Conservation (phyloP, 1,139 yeast species). For the Pichia sp. region DNA sequence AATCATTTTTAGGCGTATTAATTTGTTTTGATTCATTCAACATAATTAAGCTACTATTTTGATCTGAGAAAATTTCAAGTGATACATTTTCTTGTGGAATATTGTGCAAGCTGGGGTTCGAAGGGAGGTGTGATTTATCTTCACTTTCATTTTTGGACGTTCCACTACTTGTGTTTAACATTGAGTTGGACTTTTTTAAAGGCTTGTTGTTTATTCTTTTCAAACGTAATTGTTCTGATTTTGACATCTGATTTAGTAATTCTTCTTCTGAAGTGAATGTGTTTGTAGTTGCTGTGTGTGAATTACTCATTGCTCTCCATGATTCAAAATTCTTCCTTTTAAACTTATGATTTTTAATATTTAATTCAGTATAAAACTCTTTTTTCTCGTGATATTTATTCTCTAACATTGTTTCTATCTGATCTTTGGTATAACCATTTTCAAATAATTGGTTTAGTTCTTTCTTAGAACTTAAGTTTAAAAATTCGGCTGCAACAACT, state of each 20-base stretch:
- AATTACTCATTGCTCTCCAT: constrained; percentile 12
- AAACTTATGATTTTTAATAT: constrained; percentile 24
- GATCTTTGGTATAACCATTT: constrained; percentile 20
- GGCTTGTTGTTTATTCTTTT: constrained; percentile 8
- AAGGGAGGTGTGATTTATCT: neutral
- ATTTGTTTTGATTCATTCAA: neutral
- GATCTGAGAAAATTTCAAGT: neutral
- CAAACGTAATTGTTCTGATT: constrained; percentile 3
- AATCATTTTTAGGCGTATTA: neutral
- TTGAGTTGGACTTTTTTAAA: neutral
- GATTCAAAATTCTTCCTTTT: constrained; percentile 24
- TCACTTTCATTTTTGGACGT: neutral
- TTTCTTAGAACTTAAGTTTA: constrained; percentile 21
- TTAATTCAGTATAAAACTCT: constrained; percentile 21
- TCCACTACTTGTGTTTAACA: no score
- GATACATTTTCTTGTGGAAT: constrained; percentile 3
- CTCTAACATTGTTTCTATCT: constrained; percentile 26
- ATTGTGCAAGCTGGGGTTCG: neutral
- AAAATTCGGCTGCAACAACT: constrained; percentile 27
- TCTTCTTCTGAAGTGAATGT: constrained; percentile 13
- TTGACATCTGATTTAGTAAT: constrained; percentile 1
- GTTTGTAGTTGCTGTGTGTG: constrained; percentile 1
- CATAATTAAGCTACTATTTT: constrained; percentile 1
- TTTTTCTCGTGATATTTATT: constrained; percentile 24
- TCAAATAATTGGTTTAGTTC: constrained; percentile 23